A percentile compares a stretch with the other conserved stretches of the same genome.
Evolutionary conservation across 1,284 basidiomycete genomes (phyloP).

Genomic region (Fomitopsis betulina): DNA sequence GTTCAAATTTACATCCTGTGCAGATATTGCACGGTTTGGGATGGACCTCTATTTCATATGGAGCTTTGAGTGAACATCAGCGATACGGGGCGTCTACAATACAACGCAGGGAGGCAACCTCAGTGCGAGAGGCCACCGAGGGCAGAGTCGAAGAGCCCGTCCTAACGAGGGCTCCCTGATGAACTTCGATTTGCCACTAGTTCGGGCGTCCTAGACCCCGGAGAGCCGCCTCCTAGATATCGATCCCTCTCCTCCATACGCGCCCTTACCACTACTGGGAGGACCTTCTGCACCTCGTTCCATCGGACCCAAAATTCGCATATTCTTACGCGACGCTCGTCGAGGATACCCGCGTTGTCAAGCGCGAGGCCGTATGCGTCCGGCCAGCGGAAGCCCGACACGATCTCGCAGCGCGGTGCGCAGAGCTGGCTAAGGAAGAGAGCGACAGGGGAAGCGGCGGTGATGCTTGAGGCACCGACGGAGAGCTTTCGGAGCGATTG

Average conservation of each 20-base stretch:
- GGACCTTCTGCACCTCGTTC: slow-evolving; percentile 23
- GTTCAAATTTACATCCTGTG: no score
- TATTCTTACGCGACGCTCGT: slow-evolving; percentile 17
- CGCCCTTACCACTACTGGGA: slow-evolving; percentile 23
- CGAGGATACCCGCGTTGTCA: slow-evolving; percentile 20
- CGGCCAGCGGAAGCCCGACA: slow-evolving; percentile 32
- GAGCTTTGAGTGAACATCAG: no score
- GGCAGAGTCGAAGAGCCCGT: no score
- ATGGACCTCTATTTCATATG: no score
- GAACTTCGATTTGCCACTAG: not conserved
- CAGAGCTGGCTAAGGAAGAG: slow-evolving; percentile 49
- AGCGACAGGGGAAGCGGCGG: slow-evolving; percentile 36
- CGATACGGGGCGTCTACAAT: no score
- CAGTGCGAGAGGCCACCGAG: no score
- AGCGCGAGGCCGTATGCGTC: slow-evolving; percentile 25
- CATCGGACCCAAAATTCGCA: slow-evolving; percentile 20
- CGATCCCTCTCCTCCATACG: slow-evolving; percentile 27
- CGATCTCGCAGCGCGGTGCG: slow-evolving; percentile 36
- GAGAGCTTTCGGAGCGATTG: slow-evolving; percentile 35
- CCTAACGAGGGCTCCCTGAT: not conserved
- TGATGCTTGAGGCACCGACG: slow-evolving; percentile 47
- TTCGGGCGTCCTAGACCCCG: not conserved
- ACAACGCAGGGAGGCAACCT: no score
- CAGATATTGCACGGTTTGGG: no score
- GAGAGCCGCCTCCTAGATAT: no score